These are phyloP conservation scores for Verticillium tricorpus DNA, from an alignment of 2,329 filamentous ascomycete species.

Conservation along the genomic window DNA sequence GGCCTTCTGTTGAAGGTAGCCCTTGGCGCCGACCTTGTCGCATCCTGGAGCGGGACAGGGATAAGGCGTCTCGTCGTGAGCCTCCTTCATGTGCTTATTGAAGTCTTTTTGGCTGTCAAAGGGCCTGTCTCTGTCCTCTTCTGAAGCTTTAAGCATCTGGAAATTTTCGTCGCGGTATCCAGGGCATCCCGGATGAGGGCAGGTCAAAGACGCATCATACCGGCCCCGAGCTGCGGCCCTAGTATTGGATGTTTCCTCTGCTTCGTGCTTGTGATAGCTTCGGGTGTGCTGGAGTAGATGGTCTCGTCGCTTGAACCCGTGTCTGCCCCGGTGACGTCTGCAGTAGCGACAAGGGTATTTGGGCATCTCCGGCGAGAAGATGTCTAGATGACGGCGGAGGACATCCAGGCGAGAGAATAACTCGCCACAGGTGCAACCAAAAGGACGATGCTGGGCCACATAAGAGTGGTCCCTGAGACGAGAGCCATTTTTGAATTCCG, in stretches of 20 bases:
- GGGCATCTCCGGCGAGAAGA: constrained; percentile 8
- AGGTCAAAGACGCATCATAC: constrained; percentile 6
- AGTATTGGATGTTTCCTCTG: constrained; percentile 1
- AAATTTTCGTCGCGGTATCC: constrained; percentile 13
- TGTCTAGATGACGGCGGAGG: constrained; percentile 18
- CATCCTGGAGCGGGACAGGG: constrained; percentile 25
- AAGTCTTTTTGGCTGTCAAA: constrained; percentile 21
- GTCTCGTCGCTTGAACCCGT: constrained; percentile 30
- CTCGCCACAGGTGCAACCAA: constrained; percentile 18
- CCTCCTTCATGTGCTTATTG: constrained; percentile 28
- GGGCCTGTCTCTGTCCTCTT: constrained; percentile 5
- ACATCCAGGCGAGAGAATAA: constrained; percentile 21
- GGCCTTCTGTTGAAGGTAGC: constrained; percentile 17
- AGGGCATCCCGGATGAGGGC: constrained; percentile 17
- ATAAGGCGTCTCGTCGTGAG: constrained; percentile 26
- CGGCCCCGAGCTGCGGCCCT: background rate
- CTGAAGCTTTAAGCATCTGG: constrained; percentile 1
- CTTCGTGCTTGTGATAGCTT: constrained; percentile 28
- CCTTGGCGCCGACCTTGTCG: constrained; percentile 15
- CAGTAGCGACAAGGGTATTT: constrained; percentile 25
- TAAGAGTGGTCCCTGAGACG: background rate
- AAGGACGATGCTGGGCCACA: constrained; percentile 10
- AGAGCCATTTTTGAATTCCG: background rate
- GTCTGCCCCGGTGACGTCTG: constrained; percentile 22
- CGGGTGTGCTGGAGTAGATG: constrained; percentile 31